Evolutionary conservation across 305 asterid species (phyloP).

Genomic region (Striga hermonthica): DNA sequence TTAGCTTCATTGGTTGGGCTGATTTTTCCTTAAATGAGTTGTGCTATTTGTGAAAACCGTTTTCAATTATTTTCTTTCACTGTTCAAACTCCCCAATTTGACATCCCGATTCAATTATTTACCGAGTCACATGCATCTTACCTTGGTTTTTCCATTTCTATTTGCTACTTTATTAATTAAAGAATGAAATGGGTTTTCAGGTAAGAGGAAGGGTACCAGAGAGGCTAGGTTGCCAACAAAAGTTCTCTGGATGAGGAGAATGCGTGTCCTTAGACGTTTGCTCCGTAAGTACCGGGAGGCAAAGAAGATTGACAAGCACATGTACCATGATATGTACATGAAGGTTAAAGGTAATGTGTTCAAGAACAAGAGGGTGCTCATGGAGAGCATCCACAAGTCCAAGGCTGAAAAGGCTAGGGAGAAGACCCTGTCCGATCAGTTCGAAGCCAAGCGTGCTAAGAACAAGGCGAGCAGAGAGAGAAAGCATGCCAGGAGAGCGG

Average conservation of each 20-base stretch:
- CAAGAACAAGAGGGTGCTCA: constrained; percentile 74
- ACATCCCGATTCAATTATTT: too few relatives aligned
- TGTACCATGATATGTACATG: constrained; percentile 92
- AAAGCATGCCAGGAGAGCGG: constrained; percentile 70
- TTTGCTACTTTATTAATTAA: background rate
- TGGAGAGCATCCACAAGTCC: constrained; percentile 79
- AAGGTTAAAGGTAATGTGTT: constrained; percentile 80
- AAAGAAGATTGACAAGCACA: constrained; percentile 75
- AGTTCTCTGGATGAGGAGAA: constrained; percentile 72
- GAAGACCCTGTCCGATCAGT: constrained; percentile 74
- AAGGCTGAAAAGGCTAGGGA: constrained; percentile 86
- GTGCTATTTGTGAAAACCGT: too few relatives aligned
- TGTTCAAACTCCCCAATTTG: too few relatives aligned
- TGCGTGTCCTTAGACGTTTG: constrained; percentile 72
- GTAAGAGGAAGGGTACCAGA: constrained; percentile 79
- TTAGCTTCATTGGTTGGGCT: too few relatives aligned
- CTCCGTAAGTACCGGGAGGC: constrained; percentile 76
- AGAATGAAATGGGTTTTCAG: constrained; percentile 27
- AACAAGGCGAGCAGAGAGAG: constrained; percentile 87
- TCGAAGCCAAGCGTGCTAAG: constrained; percentile 73
- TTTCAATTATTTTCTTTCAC: too few relatives aligned
- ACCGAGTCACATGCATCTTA: too few relatives aligned
- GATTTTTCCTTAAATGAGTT: too few relatives aligned
- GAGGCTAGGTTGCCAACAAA: constrained; percentile 77
- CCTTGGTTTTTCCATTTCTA: background rate